These are phyloP conservation scores for Canna indica DNA, from an alignment of 176 grass and related monocot genomes.

Conservation along the genomic window DNA sequence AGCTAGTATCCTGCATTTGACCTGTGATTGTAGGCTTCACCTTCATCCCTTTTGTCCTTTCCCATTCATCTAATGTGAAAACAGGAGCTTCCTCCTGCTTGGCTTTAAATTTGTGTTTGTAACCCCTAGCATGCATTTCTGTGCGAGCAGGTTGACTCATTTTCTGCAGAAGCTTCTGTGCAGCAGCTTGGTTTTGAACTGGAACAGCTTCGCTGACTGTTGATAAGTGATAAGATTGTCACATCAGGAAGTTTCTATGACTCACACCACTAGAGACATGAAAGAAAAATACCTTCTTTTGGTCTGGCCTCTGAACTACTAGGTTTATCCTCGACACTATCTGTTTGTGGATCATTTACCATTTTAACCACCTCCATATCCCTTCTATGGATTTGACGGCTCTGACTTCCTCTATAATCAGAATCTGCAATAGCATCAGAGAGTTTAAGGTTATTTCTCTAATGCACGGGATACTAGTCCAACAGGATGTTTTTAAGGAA, in stretches of 20 bases:
- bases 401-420: conserved; percentile 25
- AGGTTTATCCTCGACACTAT: conserved; percentile 33
- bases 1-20: conserved; percentile 44
- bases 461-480: neutral
- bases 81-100: conserved; percentile 58
- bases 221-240: conserved; percentile 6
- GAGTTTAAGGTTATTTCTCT: neutral
- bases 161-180: conserved; percentile 87
- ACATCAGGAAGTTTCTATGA: neutral
- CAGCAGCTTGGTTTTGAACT: conserved; percentile 91
- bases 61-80: conserved; percentile 96
- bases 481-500: neutral
- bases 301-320: conserved; percentile 47
- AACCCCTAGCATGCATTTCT: conserved; percentile 31
- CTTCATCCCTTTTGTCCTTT: conserved; percentile 47
- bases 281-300: conserved; percentile 50
- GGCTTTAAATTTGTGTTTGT: conserved; percentile 47
- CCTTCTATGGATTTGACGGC: conserved; percentile 11
- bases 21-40: conserved; percentile 16
- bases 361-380: conserved; percentile 23
- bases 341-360: conserved; percentile 27
- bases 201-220: conserved; percentile 75
- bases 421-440: conserved; percentile 27
- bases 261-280: neutral
- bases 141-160: conserved; percentile 44